Conservation (phyloP, 371 early-diverging fungal species). For the Lichtheimia corymbifera region DNA sequence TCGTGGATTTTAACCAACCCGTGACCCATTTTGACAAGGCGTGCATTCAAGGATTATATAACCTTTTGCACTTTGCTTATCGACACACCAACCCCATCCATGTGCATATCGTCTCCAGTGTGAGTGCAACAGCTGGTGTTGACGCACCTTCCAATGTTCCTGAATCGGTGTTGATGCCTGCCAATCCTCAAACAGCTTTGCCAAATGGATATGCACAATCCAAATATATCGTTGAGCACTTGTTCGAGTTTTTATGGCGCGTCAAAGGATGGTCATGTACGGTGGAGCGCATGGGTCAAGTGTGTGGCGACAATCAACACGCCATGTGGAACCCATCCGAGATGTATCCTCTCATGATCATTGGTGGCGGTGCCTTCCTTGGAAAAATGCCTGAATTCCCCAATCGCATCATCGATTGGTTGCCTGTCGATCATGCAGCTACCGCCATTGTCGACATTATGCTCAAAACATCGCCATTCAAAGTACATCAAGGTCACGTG, state of each 20-base stretch:
- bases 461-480: slow-evolving; percentile 18
- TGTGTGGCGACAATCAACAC: slow-evolving; percentile 34
- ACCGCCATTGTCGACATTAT: slow-evolving; percentile 32
- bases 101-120: slow-evolving; percentile 40
- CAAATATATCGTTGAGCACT: slow-evolving; percentile 43
- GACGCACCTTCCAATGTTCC: slow-evolving; percentile 15
- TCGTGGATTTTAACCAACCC: slow-evolving; percentile 39
- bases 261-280: slow-evolving; percentile 36
- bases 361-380: slow-evolving; percentile 29
- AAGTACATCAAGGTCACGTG: slow-evolving; percentile 7
- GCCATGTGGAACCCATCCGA: slow-evolving; percentile 51
- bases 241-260: slow-evolving; percentile 25
- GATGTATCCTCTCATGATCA: slow-evolving; percentile 40
- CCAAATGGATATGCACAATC: slow-evolving; percentile 50
- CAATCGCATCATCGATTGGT: slow-evolving; percentile 31
- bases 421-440: slow-evolving; percentile 33
- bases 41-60: slow-evolving; percentile 36
- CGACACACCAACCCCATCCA: slow-evolving; percentile 32
- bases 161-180: slow-evolving; percentile 26
- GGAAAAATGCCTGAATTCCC: slow-evolving; percentile 18
- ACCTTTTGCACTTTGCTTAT: slow-evolving; percentile 37
- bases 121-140: slow-evolving; percentile 25
- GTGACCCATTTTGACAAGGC: slow-evolving; percentile 35
- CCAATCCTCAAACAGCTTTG: slow-evolving; percentile 29
- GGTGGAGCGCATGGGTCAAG: slow-evolving; percentile 45